Conservation (phyloP, 768 basidiomycete genomes). For the Termitomyces sp. region DNA sequence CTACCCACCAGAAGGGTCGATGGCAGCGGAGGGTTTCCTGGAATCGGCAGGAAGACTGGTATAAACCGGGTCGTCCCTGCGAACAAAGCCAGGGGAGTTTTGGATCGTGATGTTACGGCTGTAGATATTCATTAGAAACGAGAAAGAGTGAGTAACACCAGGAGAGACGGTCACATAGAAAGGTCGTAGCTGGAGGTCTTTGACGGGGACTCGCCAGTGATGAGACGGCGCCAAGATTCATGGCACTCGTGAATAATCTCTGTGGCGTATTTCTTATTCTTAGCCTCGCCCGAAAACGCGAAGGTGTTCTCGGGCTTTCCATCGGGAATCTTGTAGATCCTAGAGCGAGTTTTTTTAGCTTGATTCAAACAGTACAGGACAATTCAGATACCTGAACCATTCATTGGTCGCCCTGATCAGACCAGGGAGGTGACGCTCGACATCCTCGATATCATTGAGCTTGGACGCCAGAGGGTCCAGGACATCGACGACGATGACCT, state of each 20-base stretch:
- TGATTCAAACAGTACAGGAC: not conserved
- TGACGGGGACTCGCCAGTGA: conserved; percentile 72
- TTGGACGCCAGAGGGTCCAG: conserved; percentile 93
- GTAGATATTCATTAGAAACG: conserved; percentile 9
- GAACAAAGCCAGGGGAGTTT: conserved; percentile 67
- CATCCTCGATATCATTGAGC: conserved; percentile 98
- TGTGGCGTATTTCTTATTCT: conserved; percentile 99
- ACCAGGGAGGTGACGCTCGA: conserved; percentile 96
- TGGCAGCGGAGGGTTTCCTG: conserved; percentile 77
- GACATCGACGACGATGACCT: conserved; percentile 97
- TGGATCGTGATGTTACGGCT: conserved; percentile 80
- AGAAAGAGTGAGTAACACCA: not conserved
- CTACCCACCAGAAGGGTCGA: conserved; percentile 82
- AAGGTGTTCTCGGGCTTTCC: conserved; percentile 97
- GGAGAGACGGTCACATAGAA: conserved; percentile 64
- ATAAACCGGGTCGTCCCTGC: conserved; percentile 59
- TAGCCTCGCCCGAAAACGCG: conserved; percentile 98
- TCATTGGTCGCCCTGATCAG: conserved; percentile 96
- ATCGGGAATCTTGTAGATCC: conserved; percentile 96
- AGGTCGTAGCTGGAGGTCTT: conserved; percentile 71
- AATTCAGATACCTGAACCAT: conserved; percentile 80
- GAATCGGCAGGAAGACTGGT: conserved; percentile 69
- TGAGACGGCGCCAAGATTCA: conserved; percentile 95
- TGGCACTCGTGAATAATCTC: conserved; percentile 99
- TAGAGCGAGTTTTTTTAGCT: conserved; percentile 21